Conservation (phyloP, 163 green algal species). For the Scenedesmus sp. region DNA sequence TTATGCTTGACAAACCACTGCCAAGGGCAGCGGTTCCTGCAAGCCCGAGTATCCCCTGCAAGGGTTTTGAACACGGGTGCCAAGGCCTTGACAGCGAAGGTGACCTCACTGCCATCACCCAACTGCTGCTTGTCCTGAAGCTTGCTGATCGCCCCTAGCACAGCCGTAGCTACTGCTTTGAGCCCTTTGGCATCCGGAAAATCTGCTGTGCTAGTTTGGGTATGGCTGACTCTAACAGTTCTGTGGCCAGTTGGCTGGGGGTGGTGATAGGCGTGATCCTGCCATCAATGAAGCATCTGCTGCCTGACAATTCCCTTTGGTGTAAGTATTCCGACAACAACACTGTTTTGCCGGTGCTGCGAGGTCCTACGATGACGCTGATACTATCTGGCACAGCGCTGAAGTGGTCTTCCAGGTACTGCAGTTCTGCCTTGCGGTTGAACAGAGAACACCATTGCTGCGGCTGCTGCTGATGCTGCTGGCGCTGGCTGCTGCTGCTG, state of each 20-base stretch:
- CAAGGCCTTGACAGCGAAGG: not conserved
- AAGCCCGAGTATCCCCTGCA: not conserved
- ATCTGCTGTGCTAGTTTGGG: not conserved
- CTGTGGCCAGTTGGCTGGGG: not conserved
- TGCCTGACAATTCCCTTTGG: not conserved
- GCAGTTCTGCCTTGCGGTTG: not conserved
- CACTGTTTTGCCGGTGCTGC: slow-evolving; percentile 19
- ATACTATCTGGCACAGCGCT: not conserved
- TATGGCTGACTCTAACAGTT: slow-evolving; percentile 16
- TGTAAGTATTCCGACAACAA: slow-evolving; percentile 8
- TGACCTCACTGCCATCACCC: not conserved
- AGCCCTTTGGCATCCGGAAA: not conserved
- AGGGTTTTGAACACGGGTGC: not conserved
- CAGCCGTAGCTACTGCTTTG: no score
- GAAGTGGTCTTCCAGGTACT: slow-evolving; percentile 3
- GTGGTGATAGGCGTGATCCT: not conserved
- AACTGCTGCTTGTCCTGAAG: not conserved
- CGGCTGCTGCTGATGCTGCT: slow-evolving; percentile 19
- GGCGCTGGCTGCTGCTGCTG: not conserved
- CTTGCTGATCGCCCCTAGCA: not conserved
- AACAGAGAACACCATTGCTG: not conserved
- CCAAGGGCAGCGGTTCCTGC: not conserved
- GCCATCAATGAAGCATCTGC: slow-evolving; percentile 27
- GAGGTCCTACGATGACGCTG: slow-evolving; percentile 21
- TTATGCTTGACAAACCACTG: not conserved